phyloP scores from a whole-genome alignment of 257 asterid genomes.

The Hygrophila difformis region DNA sequence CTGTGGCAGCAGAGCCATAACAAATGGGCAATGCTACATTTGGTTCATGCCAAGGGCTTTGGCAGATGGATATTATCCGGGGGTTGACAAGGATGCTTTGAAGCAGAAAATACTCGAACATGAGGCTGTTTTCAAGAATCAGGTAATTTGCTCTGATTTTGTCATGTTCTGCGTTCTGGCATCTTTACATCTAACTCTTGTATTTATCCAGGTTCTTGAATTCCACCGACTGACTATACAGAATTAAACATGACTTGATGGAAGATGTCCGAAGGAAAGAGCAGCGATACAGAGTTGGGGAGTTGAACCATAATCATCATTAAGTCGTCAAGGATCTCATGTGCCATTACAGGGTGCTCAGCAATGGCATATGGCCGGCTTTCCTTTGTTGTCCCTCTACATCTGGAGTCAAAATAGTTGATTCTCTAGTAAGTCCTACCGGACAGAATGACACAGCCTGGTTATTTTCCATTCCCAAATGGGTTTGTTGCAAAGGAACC shows the following conservation, averaged over 20 bases:
- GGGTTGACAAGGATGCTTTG: constrained; percentile 59
- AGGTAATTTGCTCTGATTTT: constrained; percentile 37
- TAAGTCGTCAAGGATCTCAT: constrained; percentile 57
- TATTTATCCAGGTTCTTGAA: constrained; percentile 61
- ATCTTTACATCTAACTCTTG: constrained; percentile 3
- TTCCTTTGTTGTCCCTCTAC: constrained; percentile 45
- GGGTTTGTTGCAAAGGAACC: constrained; percentile 39
- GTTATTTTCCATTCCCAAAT: constrained; percentile 34
- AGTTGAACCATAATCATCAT: constrained; percentile 72
- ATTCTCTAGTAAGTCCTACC: constrained; percentile 68
- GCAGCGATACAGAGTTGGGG: constrained; percentile 21
- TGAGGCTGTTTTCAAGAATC: constrained; percentile 72
- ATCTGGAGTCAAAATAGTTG: constrained; percentile 44
- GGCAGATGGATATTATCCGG: constrained; percentile 46
- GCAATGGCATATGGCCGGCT: constrained; percentile 50
- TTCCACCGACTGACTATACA: constrained; percentile 86
- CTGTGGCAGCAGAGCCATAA: constrained; percentile 47
- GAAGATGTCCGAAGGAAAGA: constrained; percentile 53
- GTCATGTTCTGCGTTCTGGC: not conserved
- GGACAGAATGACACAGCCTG: constrained; percentile 37
- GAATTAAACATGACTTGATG: constrained; percentile 93
- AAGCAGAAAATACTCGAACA: constrained; percentile 91
- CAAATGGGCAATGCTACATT: constrained; percentile 54
- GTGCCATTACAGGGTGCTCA: constrained; percentile 55
- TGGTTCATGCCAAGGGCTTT: constrained; percentile 40